phyloP scores from a whole-genome alignment of 768 basidiomycete species.

The Sutorius australiensis region DNA sequence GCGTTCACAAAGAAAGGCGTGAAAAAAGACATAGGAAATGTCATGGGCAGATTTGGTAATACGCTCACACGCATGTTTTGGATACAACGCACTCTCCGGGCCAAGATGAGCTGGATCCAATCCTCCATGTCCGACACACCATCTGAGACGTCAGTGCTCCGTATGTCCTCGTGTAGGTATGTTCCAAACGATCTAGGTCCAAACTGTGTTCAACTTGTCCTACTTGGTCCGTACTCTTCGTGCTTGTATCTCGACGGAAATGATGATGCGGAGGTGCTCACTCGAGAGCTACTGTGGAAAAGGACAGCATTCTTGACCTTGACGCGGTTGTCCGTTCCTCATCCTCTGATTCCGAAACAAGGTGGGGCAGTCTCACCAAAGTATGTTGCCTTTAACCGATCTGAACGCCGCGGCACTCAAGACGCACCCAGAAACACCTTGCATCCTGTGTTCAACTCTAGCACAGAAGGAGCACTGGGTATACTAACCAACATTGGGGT shows the following conservation, averaged over 20 bases:
- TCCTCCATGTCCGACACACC: not conserved
- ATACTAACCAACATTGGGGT: not conserved
- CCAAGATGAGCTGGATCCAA: not conserved
- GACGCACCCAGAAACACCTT: not conserved
- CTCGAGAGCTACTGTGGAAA: not conserved
- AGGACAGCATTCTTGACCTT: not conserved
- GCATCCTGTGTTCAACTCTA: not conserved
- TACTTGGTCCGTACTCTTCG: not conserved
- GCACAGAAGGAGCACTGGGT: not conserved
- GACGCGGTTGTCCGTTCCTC: not conserved
- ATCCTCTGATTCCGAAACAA: not conserved
- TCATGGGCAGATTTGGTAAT: not conserved
- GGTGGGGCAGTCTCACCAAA: not conserved
- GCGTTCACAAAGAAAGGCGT: conserved; percentile 1
- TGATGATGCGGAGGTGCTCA: not conserved
- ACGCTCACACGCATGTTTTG: not conserved
- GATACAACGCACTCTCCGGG: not conserved
- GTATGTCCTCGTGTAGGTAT: not conserved
- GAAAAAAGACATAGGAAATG: not conserved
- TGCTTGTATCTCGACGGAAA: not conserved
- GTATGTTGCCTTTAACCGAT: not conserved
- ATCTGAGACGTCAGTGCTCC: not conserved
- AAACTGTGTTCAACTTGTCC: not conserved
- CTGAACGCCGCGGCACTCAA: not conserved
- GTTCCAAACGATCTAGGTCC: not conserved